Evolutionary conservation across 2,329 filamentous ascomycete genomes (phyloP).

Genomic region (Neonectria neomacrospora): DNA sequence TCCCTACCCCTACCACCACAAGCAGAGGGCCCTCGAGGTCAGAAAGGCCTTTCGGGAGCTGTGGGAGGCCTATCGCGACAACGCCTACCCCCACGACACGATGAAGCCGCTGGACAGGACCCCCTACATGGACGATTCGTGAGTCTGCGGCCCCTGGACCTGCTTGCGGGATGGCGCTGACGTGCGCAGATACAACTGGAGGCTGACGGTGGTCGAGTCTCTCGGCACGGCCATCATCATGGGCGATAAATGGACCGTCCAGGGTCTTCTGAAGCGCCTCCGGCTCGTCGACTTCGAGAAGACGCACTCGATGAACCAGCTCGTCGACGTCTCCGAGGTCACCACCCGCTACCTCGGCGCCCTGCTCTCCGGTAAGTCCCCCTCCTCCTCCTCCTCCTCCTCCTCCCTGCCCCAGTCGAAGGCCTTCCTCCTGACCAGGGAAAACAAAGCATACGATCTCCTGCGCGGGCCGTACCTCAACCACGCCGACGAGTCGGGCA

Average conservation of each 20-base stretch:
- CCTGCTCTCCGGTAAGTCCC: not conserved
- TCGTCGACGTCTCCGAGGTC: not conserved
- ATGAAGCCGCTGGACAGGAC: not conserved
- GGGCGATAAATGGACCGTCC: not conserved
- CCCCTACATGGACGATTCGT: not conserved
- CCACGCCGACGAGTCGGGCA: not conserved
- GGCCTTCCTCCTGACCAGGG: too few relatives aligned
- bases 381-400: too few relatives aligned
- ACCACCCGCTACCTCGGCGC: not conserved
- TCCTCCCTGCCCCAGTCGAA: too few relatives aligned
- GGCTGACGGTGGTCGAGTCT: not conserved
- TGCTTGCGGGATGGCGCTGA: too few relatives aligned
- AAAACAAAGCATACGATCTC: not conserved
- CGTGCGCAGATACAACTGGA: not conserved
- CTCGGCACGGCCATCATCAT: not conserved
- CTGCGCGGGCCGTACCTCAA: not conserved
- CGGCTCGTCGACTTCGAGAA: not conserved
- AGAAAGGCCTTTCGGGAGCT: not conserved
- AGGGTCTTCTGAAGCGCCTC: not conserved
- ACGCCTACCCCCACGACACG: not conserved
- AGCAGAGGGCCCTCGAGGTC: not conserved
- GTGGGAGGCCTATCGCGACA: not conserved
- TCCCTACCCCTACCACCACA: not conserved
- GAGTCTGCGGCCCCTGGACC: too few relatives aligned
- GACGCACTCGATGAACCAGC: not conserved